Evolutionary conservation across 352 stramenopile species (phyloP).

Genomic region (Phytophthora hybrid): DNA sequence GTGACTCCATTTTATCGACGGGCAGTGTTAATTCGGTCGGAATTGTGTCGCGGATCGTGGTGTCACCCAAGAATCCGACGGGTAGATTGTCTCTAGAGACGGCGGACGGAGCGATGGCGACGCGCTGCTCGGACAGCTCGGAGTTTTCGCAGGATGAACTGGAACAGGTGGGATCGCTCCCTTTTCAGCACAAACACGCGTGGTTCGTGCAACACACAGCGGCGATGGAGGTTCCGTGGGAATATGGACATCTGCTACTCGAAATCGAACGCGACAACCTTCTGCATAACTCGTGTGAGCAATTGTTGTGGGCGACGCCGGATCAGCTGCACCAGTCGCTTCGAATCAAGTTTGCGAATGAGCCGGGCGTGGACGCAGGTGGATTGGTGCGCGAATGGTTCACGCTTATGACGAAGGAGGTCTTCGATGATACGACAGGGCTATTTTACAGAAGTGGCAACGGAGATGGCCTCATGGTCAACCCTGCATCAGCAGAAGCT

Average conservation of each 20-base stretch:
- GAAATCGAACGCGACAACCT: slow-evolving; percentile 91
- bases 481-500: slow-evolving; percentile 81
- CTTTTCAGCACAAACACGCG: slow-evolving; percentile 90
- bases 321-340: slow-evolving; percentile 90
- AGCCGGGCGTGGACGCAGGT: slow-evolving; percentile 92
- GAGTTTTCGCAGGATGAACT: slow-evolving; percentile 79
- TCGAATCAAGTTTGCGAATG: slow-evolving; percentile 92
- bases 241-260: slow-evolving; percentile 86
- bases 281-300: slow-evolving; percentile 91
- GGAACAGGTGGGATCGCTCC: slow-evolving; percentile 68
- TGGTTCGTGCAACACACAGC: slow-evolving; percentile 91
- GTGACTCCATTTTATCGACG: slow-evolving; percentile 75
- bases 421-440: slow-evolving; percentile 88
- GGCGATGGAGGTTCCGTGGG: slow-evolving; percentile 87
- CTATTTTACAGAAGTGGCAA: slow-evolving; percentile 84
- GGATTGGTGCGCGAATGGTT: slow-evolving; percentile 94
- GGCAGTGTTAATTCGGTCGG: slow-evolving; percentile 72
- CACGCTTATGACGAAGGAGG: slow-evolving; percentile 88
- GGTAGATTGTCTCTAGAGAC: slow-evolving; percentile 79
- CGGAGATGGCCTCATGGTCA: slow-evolving; percentile 86
- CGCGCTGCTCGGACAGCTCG: slow-evolving; percentile 63
- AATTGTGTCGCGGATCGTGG: slow-evolving; percentile 77
- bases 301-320: slow-evolving; percentile 83
- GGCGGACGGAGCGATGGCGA: slow-evolving; percentile 67
- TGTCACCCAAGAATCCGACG: slow-evolving; percentile 79